Evolutionary conservation across 768 basidiomycete species (phyloP), one percentile per base, ranked within the genome.

Genomic region (Pleurotus sapidus): DNA sequence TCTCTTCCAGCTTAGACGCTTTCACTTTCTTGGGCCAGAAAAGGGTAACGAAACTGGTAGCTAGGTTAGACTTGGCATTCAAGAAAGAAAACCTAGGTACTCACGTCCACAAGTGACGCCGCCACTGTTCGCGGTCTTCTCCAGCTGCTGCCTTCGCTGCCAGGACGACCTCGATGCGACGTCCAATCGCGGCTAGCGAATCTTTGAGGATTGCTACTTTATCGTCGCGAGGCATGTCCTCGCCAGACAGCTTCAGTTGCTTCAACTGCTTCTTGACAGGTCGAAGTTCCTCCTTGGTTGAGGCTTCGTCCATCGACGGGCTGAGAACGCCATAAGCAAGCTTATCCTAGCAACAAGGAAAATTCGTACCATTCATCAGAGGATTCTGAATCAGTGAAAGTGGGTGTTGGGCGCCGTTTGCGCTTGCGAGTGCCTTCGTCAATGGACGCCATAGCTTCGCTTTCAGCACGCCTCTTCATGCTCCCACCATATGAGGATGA

Each of bases 1-100:
- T 96, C 67, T 94, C 93, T 71, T 95, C 91, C 39, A 98, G 76
- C 72, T 97, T 97, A 14, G 84, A 86, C 11, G 94, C 93, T 69
- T 90, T 94, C 62, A 98, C 95, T 72, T 95, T 93, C 78, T 96
- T 92, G 4, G 95, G 95, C 95, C 95, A 98, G 74, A 98, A 98
- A 55, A 94, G 79, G 2, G 93, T 95, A 46, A 97, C 94, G 62
- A 98, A 98, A 37, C 93, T 95, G 65, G 12, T 57, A 7, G 46
- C 57, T 43, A 53, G 14, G 23, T 66, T 42, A 60, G 57, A 27
- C 4, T 42, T 14, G 1, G 50, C 38, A 51, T 37, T 6, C 7
- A 42, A 17, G 43, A 24, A 18, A 27, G 53, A 57, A 42, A 17
- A 42, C 51, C 11, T 8, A 23, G 43, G 9, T 37, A 89, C 93